Evolutionary conservation across 192 early-diverging fungal species (phyloP), one percentile per base, ranked within the genome.

Genomic region (Coemansia biformis): DNA sequence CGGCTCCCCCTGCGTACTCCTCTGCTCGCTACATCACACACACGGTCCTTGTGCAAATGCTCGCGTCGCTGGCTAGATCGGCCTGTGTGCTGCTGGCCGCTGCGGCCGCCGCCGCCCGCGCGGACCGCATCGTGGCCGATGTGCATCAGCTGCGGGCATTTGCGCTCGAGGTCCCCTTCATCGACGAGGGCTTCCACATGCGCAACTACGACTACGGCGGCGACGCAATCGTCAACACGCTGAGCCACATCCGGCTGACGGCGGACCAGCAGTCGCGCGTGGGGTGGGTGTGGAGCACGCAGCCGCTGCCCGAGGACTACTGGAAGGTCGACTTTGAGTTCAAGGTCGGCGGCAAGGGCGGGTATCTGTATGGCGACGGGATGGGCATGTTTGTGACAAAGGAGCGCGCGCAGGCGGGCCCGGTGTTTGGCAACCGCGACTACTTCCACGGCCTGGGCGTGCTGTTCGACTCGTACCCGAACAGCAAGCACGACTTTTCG

Each of bases 141-240:
- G 57, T 64, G 44, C 48, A 60, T 24, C 30, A 53, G 32, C 57
- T 72, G 39, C 61, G 69, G 24, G 41, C 48, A 5, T 57, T 65
- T 37, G 53, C 53, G 19, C 62, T 72, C 8, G 69, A 72, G 46
- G 34, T 58, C 23, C 69, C 69, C 22, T 72, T 53, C 29, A 52
- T 72, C 14, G 87, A 89, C 70, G 80, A 86, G 63, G 85, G 83
- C 19, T 78, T 87, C 51, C 79, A 85, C 49, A 84, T 79, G 71
- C 81, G 91, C 56, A 89, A 91, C 81, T 99, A 90, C 79, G 89
- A 99, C 60, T 98, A 87, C 81, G 92, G 91, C 34, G 94, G 88
- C 44, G 88, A 93, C 65, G 59, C 93, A 17, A 66, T 91, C 28
- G 80, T 99, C 54, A 87, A 99, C 57, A 87, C 92, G 21, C 86